Evolutionary conservation across 2,329 filamentous ascomycete species (phyloP), one percentile per base, ranked within the genome.

Genomic region (Sarocladium brachiariae): DNA sequence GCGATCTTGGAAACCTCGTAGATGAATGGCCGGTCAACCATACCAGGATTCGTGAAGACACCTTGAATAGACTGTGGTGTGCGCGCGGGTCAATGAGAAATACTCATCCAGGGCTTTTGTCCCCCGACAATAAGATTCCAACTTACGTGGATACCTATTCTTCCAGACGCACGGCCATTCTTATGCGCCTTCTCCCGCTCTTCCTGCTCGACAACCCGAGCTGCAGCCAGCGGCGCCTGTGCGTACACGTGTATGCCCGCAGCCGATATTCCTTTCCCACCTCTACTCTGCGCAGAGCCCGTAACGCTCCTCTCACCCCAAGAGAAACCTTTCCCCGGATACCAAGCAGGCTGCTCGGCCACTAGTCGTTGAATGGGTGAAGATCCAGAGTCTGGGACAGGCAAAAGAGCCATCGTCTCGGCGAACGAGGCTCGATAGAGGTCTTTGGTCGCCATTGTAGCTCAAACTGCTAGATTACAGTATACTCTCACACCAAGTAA

Each of bases 41-140:
- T 59, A 4, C 74, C 78, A 0, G 67, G 64, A 19, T 72, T 68
- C 2, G 75, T 75, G 58, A 81, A 82, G 57, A 72, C 76, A 8
- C 76, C 78, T 56, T 80, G 74, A 19, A 81, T 75, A 8, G 76
- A 74, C 77, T 80, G 25, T 23, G 3, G 33, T 2, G n/a, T n/a
- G n/a, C n/a, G n/a, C 2, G 23, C 11, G 14, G 4, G 4, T 31
- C n/a, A 18, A 16, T 24, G 24, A n/a, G n/a, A n/a, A n/a, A 1
- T 46, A 30, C 9, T 34, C 7, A 9, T 25, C 37, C 16, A 51
- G 21, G 33, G 4, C 11, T n/a, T 21, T 39, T n/a, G n/a, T n/a
- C n/a, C n/a, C n/a, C n/a, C 27, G 13, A 30, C 13, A 30, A 30
- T 30, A 30, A 30, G 27, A 30, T 30, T 30, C 27, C 27, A 21